phyloP scores from a whole-genome alignment of 163 green algal species.

The Chlamydomonas reinhardtii region DNA sequence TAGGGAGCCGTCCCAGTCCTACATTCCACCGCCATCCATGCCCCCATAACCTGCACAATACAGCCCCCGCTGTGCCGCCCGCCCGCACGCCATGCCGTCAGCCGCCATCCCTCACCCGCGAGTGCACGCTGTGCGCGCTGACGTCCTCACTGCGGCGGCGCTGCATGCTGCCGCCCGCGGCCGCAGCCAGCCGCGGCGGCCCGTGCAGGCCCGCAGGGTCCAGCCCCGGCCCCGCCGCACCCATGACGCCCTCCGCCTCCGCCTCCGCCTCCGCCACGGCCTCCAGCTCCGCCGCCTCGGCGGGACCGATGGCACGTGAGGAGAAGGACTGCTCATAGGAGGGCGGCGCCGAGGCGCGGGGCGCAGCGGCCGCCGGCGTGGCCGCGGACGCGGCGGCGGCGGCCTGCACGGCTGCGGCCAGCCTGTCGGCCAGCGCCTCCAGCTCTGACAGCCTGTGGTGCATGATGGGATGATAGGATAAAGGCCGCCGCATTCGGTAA shows the following conservation, averaged over 20 bases:
- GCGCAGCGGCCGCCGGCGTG: neutral
- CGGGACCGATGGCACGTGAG: neutral
- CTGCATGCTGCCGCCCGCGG: neutral
- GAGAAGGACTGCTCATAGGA: conserved; percentile 37
- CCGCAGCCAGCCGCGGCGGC: neutral
- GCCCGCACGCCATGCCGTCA: too few species aligned
- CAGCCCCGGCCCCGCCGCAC: neutral
- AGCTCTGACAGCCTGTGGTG: neutral
- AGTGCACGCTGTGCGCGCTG: neutral
- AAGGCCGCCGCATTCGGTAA: too few species aligned
- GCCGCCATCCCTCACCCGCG: too few species aligned
- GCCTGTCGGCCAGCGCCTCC: neutral
- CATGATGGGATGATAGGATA: neutral
- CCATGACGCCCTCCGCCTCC: neutral
- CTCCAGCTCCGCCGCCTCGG: neutral
- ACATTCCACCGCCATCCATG: too few species aligned
- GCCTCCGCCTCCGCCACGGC: neutral
- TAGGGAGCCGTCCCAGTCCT: too few species aligned
- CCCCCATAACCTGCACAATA: too few species aligned
- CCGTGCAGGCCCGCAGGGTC: too few species aligned
- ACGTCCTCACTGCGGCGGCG: conserved; percentile 10
- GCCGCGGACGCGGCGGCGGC: neutral
- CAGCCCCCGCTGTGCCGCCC: too few species aligned
- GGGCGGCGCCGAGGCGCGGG: conserved; percentile 6
- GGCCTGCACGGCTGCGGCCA: neutral